Conservation (phyloP, 208 protist species). For the Paratrypanosoma confusum region DNA sequence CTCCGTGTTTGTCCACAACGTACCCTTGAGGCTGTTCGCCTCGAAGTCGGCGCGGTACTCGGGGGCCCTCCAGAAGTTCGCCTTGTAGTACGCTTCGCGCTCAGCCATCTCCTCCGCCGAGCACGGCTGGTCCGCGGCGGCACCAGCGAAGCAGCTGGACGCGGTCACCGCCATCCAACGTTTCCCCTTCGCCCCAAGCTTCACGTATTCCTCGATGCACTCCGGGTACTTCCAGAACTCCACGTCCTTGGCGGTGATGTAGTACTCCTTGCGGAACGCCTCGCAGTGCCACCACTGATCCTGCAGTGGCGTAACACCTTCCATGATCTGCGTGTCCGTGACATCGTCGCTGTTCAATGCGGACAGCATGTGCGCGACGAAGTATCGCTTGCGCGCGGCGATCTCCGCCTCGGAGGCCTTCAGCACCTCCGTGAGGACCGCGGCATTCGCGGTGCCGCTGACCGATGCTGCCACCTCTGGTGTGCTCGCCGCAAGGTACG, state of each 20-base stretch:
- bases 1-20: conserved; percentile 10
- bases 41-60: conserved; percentile 14
- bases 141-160: neutral
- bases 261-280: conserved; percentile 8
- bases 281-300: conserved; percentile 14
- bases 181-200: conserved; percentile 15
- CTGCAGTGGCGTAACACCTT: conserved; percentile 5
- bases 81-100: conserved; percentile 9
- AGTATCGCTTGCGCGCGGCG: too few relatives aligned
- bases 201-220: conserved; percentile 18
- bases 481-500: conserved; percentile 5
- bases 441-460: too few relatives aligned
- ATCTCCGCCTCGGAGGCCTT: too few relatives aligned
- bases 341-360: conserved; percentile 9
- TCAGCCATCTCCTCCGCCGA: conserved; percentile 11
- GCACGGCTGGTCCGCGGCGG: conserved; percentile 6
- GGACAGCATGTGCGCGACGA: too few relatives aligned
- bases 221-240: conserved; percentile 21
- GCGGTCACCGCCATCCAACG: conserved; percentile 8
- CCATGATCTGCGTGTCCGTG: conserved; percentile 15
- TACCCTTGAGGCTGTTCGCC: conserved; percentile 14
- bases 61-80: conserved; percentile 22
- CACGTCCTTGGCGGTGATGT: conserved; percentile 5
- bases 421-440: too few relatives aligned
- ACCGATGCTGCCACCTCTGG: conserved; percentile 9